Evolutionary conservation across 352 stramenopile genomes (phyloP).

Genomic region (Globisporangium middletonii): DNA sequence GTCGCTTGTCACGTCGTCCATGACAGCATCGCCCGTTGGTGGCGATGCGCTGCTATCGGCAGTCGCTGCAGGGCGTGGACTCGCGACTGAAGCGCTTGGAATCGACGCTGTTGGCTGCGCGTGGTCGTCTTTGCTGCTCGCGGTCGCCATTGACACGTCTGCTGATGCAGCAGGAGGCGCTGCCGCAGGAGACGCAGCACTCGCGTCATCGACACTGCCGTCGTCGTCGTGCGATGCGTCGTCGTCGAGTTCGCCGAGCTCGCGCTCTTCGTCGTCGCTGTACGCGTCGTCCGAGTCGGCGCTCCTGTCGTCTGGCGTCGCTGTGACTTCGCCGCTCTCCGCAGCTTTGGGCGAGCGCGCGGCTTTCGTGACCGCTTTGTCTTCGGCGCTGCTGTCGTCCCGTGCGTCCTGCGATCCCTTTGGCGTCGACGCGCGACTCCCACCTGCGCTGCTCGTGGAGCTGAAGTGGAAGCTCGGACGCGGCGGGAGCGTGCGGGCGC

Average conservation of each 20-base stretch:
- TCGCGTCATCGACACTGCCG: background rate
- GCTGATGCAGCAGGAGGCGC: background rate
- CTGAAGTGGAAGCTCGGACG: constrained; percentile 19
- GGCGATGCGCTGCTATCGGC: background rate
- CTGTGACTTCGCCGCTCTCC: background rate
- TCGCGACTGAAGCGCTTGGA: background rate
- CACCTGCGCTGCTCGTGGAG: constrained; percentile 11
- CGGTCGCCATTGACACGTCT: background rate
- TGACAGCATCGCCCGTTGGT: background rate
- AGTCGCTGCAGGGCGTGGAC: background rate
- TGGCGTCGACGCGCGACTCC: constrained; percentile 19
- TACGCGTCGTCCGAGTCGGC: background rate
- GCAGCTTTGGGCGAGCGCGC: background rate
- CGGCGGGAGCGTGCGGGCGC: constrained; percentile 21
- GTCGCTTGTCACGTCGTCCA: background rate
- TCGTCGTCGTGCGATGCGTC: background rate
- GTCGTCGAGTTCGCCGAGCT: background rate
- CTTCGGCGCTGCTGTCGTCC: constrained; percentile 2
- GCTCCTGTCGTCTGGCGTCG: background rate
- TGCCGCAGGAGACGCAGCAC: background rate
- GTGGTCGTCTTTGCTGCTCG: background rate
- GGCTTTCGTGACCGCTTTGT: background rate
- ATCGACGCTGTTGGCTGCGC: background rate
- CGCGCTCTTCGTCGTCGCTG: background rate
- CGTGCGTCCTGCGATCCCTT: constrained; percentile 14